Base-by-base conservation (phyloP, 768 basidiomycete species). In the Tubosaeta brunneosetosa region DNA sequence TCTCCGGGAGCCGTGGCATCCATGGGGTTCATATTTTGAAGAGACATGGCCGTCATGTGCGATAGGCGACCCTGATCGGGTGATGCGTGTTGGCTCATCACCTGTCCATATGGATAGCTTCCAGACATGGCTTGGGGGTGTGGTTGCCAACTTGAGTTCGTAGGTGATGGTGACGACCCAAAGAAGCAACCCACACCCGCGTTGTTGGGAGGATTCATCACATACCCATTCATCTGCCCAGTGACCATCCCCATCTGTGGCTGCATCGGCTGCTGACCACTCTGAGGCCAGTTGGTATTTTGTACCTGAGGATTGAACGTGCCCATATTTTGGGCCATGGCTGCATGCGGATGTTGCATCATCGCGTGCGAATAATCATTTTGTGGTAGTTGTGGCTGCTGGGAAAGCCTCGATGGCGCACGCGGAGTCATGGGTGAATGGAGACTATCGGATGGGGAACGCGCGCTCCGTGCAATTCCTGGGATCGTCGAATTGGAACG, bases 381-480 rank as follows among this genome's bases (percentile, higher is more conserved):
- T 42, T 80, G 73, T 53, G 74, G 75, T 73, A 83, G 69, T 32
- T 81, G 78, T 47, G 80, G 74, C 29, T 75, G 71, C 25, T 70
- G 69, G 44, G 67, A 68, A 47, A 68, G 68, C 32, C 67, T 65
- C 33, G 67, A 68, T 2, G 68, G 66, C 5, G 67, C 63, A 40
- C 72, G 69, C 25, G 74, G 73, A 5, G 71, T 74, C 60, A 72
- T 71, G 2, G 75, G 76, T 2, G 76, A 77, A 50, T 73, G 72
- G 3, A 73, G 71, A 33, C 76, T 73, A 54, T 89, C 87, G 16
- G 85, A 82, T n/a, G 88, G 88, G 38, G 88, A 88, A 50, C 86
- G 77, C 46, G 81, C 79, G 58, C 83, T 88, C 60, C 88, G 75
- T 19, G 87, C 85, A 48, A 90, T 90, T 12, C 86, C 86, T 0